A percentile compares a stretch with the other conserved stretches of the same genome.
phyloP scores from a whole-genome alignment of 305 asterid species.

The Petunia hybrid region DNA sequence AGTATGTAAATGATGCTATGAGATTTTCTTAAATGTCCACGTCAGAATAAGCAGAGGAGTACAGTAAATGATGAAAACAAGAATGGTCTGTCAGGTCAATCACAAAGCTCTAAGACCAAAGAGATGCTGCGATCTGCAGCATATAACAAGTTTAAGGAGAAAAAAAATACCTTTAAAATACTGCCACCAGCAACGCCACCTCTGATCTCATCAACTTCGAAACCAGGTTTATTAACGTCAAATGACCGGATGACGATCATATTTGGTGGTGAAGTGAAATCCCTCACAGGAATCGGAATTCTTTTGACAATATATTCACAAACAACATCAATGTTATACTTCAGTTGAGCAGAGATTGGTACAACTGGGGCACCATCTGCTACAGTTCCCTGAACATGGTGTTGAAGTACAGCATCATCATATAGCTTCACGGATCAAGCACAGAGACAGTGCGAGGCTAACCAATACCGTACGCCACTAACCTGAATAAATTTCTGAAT shows the following conservation, averaged over 20 bases:
- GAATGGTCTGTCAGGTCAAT: background rate
- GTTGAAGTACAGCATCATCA: background rate
- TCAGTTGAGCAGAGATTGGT: conserved; percentile 96
- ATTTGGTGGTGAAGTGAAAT: conserved; percentile 87
- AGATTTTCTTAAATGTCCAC: conserved; percentile 11
- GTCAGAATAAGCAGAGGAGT: background rate
- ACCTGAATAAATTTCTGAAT: conserved; percentile 94
- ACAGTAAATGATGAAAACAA: background rate
- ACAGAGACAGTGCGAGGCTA: background rate
- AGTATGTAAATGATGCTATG: background rate
- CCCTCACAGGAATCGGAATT: conserved; percentile 89
- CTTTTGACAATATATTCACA: conserved; percentile 83
- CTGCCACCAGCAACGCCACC: conserved; percentile 99
- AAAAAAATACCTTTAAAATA: conserved; percentile 72
- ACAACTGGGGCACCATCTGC: conserved; percentile 93
- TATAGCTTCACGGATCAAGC: conserved; percentile 22
- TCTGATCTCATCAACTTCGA: conserved; percentile 90
- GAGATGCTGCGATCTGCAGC: background rate
- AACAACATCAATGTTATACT: conserved; percentile 93
- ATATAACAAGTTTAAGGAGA: background rate
- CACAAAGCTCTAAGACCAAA: background rate
- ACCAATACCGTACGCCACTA: conserved; percentile 3
- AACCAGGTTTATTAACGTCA: conserved; percentile 97
- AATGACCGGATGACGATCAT: conserved; percentile 97
- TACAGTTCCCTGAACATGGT: conserved; percentile 76